Base-by-base conservation (phyloP, 352 stramenopile species). In the Blastocystis sp. region DNA sequence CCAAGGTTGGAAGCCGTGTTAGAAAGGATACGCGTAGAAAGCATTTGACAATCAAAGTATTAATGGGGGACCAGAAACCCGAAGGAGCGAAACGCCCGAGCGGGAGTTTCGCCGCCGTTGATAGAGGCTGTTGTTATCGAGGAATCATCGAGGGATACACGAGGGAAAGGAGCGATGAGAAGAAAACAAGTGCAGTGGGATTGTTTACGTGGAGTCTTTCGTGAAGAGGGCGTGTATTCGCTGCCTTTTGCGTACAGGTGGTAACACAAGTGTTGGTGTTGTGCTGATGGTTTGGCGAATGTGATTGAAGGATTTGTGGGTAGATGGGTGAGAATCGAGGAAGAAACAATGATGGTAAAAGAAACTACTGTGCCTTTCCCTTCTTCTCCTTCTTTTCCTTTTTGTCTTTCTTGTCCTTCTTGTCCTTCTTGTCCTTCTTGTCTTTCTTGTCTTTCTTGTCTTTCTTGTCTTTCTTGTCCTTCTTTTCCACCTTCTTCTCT, bases 271-370 rank as follows among this genome's bases (percentile, higher is more conserved):
- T 34, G 28, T 34, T 34, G 28, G 28, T 34, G 28, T 34, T 34
- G 28, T 34, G 28, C 28, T 34, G 28, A 34, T 34, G 28, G 28
- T 34, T 34, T 34, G 28, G 28, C 28, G 28, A 34, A 34, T 34
- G 28, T 34, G 28, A 34, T 34, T 34, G 28, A 34, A 34, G 28
- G 28, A 34, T 34, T 34, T 34, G 28, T 34, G 28, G 28, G 28
- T 34, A 34, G 28, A 34, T 34, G 28, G 28, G 28, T 34, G 28
- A 34, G 28, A 34, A 34, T 34, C 28, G 28, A 34, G 28, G 28
- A 34, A 34, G 28, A 34, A 89, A 40, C 48, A 81, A 60, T 88
- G 66, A 10, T 80, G 90, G 62, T 34, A 38, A 23, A 40, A 21
- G 23, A 88, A 62, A 40, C 21, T 88, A 56, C n/a, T 34, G 28